phyloP scores from a whole-genome alignment of 306 rosid species.

The Dryas octopetala region DNA sequence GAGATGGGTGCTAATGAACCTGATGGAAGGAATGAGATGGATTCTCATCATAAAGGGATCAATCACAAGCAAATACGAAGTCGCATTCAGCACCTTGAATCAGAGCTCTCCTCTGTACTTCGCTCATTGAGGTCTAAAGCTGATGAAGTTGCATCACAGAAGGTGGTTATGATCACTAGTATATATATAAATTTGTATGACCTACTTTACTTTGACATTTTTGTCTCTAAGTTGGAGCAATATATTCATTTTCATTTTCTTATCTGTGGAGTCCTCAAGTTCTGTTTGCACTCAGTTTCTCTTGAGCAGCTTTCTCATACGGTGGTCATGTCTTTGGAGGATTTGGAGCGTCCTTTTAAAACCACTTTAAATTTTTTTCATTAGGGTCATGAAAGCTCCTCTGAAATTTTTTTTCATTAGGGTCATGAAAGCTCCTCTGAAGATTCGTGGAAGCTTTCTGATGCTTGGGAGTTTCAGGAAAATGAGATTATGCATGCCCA shows the following conservation, averaged over 20 bases:
- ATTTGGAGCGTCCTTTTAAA: slow-evolving; percentile 4
- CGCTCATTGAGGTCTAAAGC: slow-evolving; percentile 48
- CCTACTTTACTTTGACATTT: not conserved
- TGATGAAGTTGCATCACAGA: slow-evolving; percentile 25
- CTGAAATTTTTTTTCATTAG: slow-evolving; percentile 50
- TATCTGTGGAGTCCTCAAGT: not conserved
- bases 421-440: slow-evolving; percentile 53
- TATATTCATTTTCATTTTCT: not conserved
- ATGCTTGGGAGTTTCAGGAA: slow-evolving; percentile 85
- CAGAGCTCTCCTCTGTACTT: slow-evolving; percentile 62
- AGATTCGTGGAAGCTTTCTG: slow-evolving; percentile 51
- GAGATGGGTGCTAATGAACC: slow-evolving; percentile 28
- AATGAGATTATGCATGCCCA: slow-evolving; percentile 68
- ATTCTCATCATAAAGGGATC: slow-evolving; percentile 33
- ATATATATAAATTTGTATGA: not conserved
- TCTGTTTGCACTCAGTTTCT: slow-evolving; percentile 2
- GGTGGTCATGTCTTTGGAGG: not conserved
- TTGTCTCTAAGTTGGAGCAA: not conserved
- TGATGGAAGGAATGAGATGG: slow-evolving; percentile 31
- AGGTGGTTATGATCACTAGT: slow-evolving; percentile 33
- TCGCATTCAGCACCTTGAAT: slow-evolving; percentile 59
- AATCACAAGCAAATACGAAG: slow-evolving; percentile 40
- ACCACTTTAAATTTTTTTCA: slow-evolving; percentile 24
- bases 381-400: slow-evolving; percentile 56
- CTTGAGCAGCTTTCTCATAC: slow-evolving; percentile 1